Conservation (phyloP, 2,329 filamentous ascomycete genomes). For the Trichoderma semiorbis region DNA sequence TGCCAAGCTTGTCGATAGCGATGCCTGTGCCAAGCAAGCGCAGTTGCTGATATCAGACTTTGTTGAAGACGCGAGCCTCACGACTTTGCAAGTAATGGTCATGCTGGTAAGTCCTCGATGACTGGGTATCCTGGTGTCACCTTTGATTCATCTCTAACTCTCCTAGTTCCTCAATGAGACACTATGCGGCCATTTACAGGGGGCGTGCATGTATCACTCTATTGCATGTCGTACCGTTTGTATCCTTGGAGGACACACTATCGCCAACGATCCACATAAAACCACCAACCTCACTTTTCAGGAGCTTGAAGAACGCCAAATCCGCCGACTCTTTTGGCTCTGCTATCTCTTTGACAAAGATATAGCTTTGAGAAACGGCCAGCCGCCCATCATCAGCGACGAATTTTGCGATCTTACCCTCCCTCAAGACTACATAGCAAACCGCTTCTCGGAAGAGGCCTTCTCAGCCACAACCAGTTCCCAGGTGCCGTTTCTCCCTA, state of each 20-base stretch:
- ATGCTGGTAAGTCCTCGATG: conserved; percentile 43
- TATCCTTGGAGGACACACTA: conserved; percentile 45
- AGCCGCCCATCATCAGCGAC: conserved; percentile 48
- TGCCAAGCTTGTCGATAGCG: conserved; percentile 34
- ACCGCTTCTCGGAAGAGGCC: conserved; percentile 20
- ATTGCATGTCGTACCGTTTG: conserved; percentile 47
- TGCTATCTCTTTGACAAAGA: conserved; percentile 55
- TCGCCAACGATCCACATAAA: conserved; percentile 19
- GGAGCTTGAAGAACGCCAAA: conserved; percentile 32
- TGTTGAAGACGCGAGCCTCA: conserved; percentile 41
- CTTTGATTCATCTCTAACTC: background rate
- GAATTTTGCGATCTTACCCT: conserved; percentile 52
- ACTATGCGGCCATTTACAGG: conserved; percentile 45
- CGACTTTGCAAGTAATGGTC: conserved; percentile 42
- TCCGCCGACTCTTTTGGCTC: conserved; percentile 51
- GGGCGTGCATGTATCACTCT: conserved; percentile 42
- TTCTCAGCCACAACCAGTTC: background rate
- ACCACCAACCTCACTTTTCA: conserved; percentile 19
- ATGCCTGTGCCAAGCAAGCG: conserved; percentile 39
- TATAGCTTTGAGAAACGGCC: conserved; percentile 50
- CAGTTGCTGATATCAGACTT: conserved; percentile 41
- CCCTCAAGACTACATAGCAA: conserved; percentile 34
- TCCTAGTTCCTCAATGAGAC: conserved; percentile 41
- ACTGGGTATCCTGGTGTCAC: background rate
- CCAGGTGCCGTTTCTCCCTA: conserved; percentile 37